Evolutionary conservation across 2,329 filamentous ascomycete genomes (phyloP).

Genomic region (Alternaria longipes): DNA sequence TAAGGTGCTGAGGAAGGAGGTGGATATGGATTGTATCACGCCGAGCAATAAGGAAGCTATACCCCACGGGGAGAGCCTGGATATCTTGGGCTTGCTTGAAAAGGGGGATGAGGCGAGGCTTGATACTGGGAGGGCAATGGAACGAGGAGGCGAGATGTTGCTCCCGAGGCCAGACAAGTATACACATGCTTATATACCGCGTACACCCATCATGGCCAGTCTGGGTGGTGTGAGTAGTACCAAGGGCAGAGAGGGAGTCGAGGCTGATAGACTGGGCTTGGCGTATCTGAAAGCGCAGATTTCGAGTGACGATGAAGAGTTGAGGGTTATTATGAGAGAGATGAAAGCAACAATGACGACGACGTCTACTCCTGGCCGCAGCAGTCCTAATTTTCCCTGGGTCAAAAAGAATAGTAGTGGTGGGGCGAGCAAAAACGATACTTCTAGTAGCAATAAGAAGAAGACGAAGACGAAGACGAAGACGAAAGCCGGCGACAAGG

Average conservation of each 20-base stretch:
- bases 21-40: constrained; percentile 96
- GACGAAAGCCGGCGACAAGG: no score
- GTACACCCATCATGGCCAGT: constrained; percentile 80
- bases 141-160: no score
- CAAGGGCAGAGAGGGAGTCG: neutral
- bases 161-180: constrained; percentile 63
- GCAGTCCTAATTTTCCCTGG: no score
- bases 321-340: constrained; percentile 56
- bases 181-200: constrained; percentile 74
- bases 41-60: constrained; percentile 84
- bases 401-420: no score
- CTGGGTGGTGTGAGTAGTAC: constrained; percentile 50
- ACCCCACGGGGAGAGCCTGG: constrained; percentile 83
- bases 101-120: constrained; percentile 75
- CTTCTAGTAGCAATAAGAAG: no score
- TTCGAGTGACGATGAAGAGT: constrained; percentile 74
- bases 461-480: no score
- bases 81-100: constrained; percentile 79
- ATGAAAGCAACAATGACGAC: neutral
- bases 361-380: neutral
- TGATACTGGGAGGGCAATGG: constrained; percentile 68
- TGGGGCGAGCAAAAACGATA: no score
- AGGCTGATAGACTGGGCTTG: constrained; percentile 32
- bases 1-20: constrained; percentile 94
- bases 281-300: constrained; percentile 87